A percentile compares a stretch with the other conserved stretches of the same genome.
Conservation (phyloP, 2,329 filamentous ascomycete genomes). For the Fusarium sp. region DNA sequence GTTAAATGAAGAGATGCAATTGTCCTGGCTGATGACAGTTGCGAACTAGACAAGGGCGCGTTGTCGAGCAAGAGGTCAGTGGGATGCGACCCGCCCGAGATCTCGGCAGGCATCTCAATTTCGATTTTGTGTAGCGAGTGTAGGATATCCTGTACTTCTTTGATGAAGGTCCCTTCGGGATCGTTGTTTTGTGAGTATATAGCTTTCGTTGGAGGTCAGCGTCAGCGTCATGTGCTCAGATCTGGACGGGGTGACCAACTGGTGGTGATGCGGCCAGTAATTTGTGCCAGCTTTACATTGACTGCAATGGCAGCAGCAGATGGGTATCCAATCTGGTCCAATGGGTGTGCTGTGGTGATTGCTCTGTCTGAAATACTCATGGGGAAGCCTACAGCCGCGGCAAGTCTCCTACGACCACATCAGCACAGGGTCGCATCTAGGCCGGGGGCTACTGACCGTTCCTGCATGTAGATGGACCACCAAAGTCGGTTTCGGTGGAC, state of each 20-base stretch:
- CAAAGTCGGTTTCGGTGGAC: conserved; percentile 25
- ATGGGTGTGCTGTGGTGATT: conserved; percentile 17
- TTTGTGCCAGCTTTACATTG: conserved; percentile 19
- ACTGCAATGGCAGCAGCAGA: conserved; percentile 24
- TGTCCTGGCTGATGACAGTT: conserved; percentile 9
- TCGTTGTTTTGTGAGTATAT: conserved; percentile 27
- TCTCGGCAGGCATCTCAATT: conserved; percentile 21
- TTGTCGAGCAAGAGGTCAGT: not conserved
- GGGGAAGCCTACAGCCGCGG: conserved; percentile 23
- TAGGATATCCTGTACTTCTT: conserved; percentile 23
- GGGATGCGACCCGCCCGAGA: conserved; percentile 5
- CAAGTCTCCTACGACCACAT: conserved; percentile 18
- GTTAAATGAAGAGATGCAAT: conserved; percentile 25
- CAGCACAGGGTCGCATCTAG: not conserved
- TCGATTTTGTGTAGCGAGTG: conserved; percentile 26
- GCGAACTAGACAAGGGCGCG: not conserved
- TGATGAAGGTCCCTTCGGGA: conserved; percentile 16
- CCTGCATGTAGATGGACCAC: conserved; percentile 33
- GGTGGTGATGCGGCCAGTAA: conserved; percentile 26
- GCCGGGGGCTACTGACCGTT: not conserved
- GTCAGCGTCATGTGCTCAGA: not conserved
- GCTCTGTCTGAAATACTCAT: conserved; percentile 20
- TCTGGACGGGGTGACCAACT: not conserved
- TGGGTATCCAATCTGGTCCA: conserved; percentile 17
- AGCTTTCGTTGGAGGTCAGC: conserved; percentile 1